These are phyloP conservation scores for Rosa lucieae DNA, from an alignment of 306 rosid species.

Conservation along the genomic window DNA sequence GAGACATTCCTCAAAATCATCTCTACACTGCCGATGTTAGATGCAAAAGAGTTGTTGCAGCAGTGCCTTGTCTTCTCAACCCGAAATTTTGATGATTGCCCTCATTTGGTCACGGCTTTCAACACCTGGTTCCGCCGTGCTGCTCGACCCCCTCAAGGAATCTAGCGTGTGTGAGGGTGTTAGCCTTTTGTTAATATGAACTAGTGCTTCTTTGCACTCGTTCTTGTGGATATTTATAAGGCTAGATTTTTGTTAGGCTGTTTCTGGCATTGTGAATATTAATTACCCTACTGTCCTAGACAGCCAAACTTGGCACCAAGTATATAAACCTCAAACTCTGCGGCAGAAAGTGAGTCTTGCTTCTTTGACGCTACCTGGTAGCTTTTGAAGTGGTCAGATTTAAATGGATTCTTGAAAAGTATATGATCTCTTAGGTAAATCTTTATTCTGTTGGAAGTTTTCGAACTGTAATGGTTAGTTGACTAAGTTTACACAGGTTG, in stretches of 20 bases:
- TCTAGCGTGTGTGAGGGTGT: neutral
- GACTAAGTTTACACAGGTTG: neutral
- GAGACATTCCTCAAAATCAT: conserved; percentile 76
- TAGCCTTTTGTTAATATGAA: conserved; percentile 1
- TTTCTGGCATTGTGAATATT: conserved; percentile 41
- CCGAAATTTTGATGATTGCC: conserved; percentile 81
- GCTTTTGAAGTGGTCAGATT: neutral
- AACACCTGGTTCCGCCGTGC: conserved; percentile 97
- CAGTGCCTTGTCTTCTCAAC: conserved; percentile 87
- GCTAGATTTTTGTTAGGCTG: neutral
- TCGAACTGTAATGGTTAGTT: neutral
- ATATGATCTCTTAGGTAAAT: neutral
- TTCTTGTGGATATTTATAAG: conserved; percentile 4
- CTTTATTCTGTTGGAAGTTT: neutral
- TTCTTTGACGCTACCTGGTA: neutral
- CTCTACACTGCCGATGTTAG: conserved; percentile 86
- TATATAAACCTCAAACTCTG: conserved; percentile 22
- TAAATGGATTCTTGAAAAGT: neutral
- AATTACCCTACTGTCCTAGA: conserved; percentile 18
- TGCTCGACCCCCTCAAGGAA: conserved; percentile 41
- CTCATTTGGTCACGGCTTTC: conserved; percentile 80
- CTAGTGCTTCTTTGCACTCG: neutral
- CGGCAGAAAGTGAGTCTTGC: neutral
- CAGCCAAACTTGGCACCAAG: conserved; percentile 24
- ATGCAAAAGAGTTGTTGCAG: conserved; percentile 82